Conservation (phyloP, 768 basidiomycete species). For the Suillus lakei region DNA sequence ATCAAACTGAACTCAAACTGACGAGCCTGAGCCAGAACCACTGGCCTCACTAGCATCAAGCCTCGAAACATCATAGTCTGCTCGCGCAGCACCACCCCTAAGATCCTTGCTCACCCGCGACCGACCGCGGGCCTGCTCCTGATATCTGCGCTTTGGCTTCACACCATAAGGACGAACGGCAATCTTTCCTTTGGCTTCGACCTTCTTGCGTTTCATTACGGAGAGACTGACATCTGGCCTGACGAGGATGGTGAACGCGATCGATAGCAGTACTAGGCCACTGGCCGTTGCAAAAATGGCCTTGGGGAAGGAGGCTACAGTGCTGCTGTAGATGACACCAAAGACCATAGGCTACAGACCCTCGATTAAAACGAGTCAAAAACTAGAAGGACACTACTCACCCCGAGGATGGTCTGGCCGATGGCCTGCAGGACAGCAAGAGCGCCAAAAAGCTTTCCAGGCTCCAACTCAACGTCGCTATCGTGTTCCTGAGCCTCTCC, state of each 20-base stretch:
- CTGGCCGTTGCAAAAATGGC: slow-evolving; percentile 69
- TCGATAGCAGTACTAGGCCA: slow-evolving; percentile 53
- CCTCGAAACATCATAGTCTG: slow-evolving; percentile 22
- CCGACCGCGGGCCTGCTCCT: slow-evolving; percentile 28
- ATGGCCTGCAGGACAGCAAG: slow-evolving; percentile 70
- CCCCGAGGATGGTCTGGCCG: slow-evolving; percentile 63
- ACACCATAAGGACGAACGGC: background rate
- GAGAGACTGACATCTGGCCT: slow-evolving; percentile 36
- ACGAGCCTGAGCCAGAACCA: slow-evolving; percentile 9
- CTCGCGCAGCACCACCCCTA: slow-evolving; percentile 34
- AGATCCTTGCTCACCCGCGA: slow-evolving; percentile 46
- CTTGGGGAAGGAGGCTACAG: slow-evolving; percentile 67
- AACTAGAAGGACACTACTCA: slow-evolving; percentile 25
- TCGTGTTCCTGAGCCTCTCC: slow-evolving; percentile 16
- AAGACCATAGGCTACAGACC: slow-evolving; percentile 67
- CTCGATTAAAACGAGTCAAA: background rate
- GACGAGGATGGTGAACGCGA: slow-evolving; percentile 51
- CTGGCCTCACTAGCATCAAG: slow-evolving; percentile 13
- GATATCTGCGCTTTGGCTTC: slow-evolving; percentile 17
- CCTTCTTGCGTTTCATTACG: slow-evolving; percentile 17
- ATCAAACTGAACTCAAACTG: background rate
- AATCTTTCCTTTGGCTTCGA: slow-evolving; percentile 10
- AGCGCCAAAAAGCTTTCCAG: slow-evolving; percentile 72
- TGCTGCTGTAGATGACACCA: slow-evolving; percentile 65
- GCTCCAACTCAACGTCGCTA: slow-evolving; percentile 37